Evolutionary conservation across 257 asterid species (phyloP), one percentile per base, ranked within the genome.

Genomic region (Gentiana dahurica): DNA sequence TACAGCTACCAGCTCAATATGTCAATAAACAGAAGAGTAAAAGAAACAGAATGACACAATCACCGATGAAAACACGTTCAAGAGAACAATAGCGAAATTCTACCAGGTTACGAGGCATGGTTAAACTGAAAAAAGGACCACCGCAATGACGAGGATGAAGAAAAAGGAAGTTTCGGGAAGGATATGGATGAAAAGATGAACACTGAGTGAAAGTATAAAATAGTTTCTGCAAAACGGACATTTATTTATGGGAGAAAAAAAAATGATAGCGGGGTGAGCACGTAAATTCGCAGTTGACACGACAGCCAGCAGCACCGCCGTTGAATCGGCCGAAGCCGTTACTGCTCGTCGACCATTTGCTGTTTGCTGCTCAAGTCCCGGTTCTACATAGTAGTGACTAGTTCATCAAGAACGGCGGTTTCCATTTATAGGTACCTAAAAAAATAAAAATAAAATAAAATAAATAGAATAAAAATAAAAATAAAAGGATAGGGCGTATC

Each of bases 21-120:
- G 8, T 36, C 4, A 48, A 39, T 41, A 10, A 11, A 12, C 53
- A 39, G 41, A 49, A 15, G 24, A 38, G 24, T 1, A 35, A 13
- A 46, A 36, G 8, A 12, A n/a, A 15, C 41, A 51, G 5, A 7
- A 11, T 24, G 13, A 2, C 12, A 41, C 24, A 8, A 4, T 41
- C 9, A 41, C 46, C 2, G 9, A 41, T 5, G 0, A 41, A 39
- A 34, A 53, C 2, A 15, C 12, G 53, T 10, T 5, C 12, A 36
- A 24, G 34, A 24, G 56, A 1, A 47, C 10, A 36, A 46, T 3
- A 51, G 11, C 8, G 24, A 55, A 2, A 13, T 12, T n/a, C 24
- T 59, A 89, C 97, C 95, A 79, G 81, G 49, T 67, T 63, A 54
- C 75, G 79, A 3, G 83, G 81, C 86, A 89, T 80, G 65, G 73